A percentile compares a stretch with the other conserved stretches of the same genome.
Evolutionary conservation across 73 alveolate species (phyloP).

Genomic region (Strombidium stylifer): DNA sequence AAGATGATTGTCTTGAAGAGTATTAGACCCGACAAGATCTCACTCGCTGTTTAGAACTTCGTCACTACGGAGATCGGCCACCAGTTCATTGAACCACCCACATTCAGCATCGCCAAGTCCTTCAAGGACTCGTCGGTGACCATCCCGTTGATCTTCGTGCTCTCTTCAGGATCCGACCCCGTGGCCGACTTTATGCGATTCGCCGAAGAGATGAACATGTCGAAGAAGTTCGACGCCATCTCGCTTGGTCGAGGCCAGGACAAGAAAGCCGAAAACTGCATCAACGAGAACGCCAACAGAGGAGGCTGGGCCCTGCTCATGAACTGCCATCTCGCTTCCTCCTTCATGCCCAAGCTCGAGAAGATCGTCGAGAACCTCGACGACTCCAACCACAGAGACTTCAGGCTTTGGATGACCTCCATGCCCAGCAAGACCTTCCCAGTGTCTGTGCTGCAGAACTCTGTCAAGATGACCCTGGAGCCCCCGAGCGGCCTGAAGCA

Average conservation of each 20-base stretch:
- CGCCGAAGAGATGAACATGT: constrained; percentile 98
- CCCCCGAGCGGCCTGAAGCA: constrained; percentile 98
- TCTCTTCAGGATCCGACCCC: constrained; percentile 99
- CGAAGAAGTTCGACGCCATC: constrained; percentile 95
- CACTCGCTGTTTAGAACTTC: constrained; percentile 88
- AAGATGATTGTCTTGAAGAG: constrained; percentile 89
- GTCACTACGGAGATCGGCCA: constrained; percentile 95
- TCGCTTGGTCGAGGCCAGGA: constrained; percentile 99
- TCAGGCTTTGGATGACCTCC: constrained; percentile 99
- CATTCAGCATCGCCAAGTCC: constrained; percentile 97
- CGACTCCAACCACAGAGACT: constrained; percentile 97
- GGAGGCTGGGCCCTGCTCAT: constrained; percentile 99
- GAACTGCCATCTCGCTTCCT: constrained; percentile 99
- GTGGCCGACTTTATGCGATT: constrained; percentile 96
- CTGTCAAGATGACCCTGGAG: constrained; percentile 99
- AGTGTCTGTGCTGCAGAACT: constrained; percentile 97
- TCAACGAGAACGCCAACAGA: constrained; percentile 94
- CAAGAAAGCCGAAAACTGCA: constrained; percentile 96
- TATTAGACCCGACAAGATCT: constrained; percentile 94
- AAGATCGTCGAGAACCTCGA: constrained; percentile 93
- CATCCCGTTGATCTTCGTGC: constrained; percentile 99
- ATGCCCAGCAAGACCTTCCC: constrained; percentile 99
- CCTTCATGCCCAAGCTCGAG: constrained; percentile 99
- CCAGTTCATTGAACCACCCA: constrained; percentile 98
- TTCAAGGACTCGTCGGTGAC: constrained; percentile 96